Conservation (phyloP, 306 rosid genomes). For the Phaseolus lunatus region DNA sequence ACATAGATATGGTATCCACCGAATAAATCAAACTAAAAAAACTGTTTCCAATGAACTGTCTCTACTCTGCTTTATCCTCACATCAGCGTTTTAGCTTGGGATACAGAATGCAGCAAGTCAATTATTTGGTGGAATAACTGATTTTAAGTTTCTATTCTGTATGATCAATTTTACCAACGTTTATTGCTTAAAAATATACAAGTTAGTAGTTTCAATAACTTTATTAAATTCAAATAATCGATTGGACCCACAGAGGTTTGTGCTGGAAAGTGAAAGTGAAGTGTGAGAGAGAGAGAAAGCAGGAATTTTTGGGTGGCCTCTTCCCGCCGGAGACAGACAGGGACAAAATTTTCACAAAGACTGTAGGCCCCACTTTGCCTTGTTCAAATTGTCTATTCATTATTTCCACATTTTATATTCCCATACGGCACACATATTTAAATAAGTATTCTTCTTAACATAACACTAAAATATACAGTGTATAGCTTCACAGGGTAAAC, state of each 20-base stretch:
- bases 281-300: not conserved
- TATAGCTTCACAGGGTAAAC: conserved; percentile 4
- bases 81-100: not conserved
- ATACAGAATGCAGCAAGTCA: not conserved
- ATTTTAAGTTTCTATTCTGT: not conserved
- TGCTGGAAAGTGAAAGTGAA: conserved; percentile 35
- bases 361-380: conserved; percentile 34
- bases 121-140: not conserved
- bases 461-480: not conserved
- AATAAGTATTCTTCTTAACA: not conserved
- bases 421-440: not conserved
- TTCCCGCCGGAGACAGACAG: conserved; percentile 51
- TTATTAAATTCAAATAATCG: conserved; percentile 23
- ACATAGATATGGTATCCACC: not conserved
- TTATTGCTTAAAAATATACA: not conserved
- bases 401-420: conserved; percentile 28
- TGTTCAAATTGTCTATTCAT: conserved; percentile 30
- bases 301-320: conserved; percentile 44
- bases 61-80: not conserved
- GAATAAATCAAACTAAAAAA: not conserved
- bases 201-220: not conserved
- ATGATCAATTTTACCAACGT: too few relatives aligned
- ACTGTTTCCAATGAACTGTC: not conserved
- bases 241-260: not conserved
- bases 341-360: conserved; percentile 37